These are phyloP conservation scores for Jacaranda copaia DNA, from an alignment of 257 asterid species.

Conservation along the genomic window DNA sequence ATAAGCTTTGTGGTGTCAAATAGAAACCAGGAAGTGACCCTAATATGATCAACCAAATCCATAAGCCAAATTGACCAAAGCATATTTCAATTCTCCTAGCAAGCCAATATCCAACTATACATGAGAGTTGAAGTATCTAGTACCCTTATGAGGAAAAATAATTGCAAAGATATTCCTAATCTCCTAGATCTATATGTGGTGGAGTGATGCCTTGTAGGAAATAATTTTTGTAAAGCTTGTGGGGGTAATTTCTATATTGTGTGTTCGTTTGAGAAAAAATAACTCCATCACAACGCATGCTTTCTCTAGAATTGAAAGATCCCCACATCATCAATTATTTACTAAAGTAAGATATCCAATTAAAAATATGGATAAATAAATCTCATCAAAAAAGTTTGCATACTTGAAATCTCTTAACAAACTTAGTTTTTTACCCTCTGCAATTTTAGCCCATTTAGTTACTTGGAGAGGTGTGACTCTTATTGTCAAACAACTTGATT, in stretches of 20 bases:
- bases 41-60: no score
- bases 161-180: neutral
- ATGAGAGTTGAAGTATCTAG: no score
- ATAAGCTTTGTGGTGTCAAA: no score
- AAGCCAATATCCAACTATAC: no score
- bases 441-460: neutral
- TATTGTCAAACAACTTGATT: neutral
- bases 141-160: neutral
- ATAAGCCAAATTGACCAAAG: no score
- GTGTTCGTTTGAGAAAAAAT: neutral
- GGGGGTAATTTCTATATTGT: neutral
- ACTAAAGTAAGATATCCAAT: neutral
- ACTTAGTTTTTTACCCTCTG: neutral
- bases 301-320: neutral
- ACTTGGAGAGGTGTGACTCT: neutral
- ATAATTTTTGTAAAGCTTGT: neutral
- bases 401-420: neutral
- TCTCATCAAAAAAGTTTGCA: neutral
- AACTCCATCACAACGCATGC: neutral
- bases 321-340: neutral
- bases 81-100: no score
- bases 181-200: neutral
- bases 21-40: no score
- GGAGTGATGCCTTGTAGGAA: neutral
- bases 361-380: neutral